phyloP scores from a whole-genome alignment of 2,329 filamentous ascomycete genomes.

The Ascochyta fabae region DNA sequence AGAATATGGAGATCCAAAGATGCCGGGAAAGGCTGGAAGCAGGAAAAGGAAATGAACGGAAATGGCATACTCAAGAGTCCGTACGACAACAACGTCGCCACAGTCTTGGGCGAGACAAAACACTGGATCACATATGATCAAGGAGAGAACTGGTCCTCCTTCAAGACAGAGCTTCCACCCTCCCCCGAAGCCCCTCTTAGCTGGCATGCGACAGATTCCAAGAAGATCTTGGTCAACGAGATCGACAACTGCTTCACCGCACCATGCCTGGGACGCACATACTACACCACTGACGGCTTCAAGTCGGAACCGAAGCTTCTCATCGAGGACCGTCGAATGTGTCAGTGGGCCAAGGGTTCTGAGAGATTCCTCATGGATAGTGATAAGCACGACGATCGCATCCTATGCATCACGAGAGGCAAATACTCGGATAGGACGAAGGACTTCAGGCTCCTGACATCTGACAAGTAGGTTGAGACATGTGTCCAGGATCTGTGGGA shows the following conservation, averaged over 20 bases:
- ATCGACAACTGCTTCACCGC: constrained; percentile 48
- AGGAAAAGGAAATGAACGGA: constrained; percentile 66
- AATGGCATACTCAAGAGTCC: constrained; percentile 75
- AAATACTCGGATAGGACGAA: constrained; percentile 72
- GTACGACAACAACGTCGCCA: constrained; percentile 78
- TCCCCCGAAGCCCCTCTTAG: constrained; percentile 67
- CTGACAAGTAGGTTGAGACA: constrained; percentile 63
- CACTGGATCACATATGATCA: constrained; percentile 87
- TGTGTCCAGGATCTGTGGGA: background rate
- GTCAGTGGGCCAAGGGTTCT: constrained; percentile 85
- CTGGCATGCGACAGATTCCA: constrained; percentile 83
- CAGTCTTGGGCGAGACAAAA: constrained; percentile 72
- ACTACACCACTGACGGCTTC: constrained; percentile 89
- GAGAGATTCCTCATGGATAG: constrained; percentile 74
- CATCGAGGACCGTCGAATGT: constrained; percentile 73
- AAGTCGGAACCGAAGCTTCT: constrained; percentile 69
- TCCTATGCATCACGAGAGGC: constrained; percentile 81
- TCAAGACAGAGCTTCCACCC: constrained; percentile 64
- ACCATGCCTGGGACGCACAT: constrained; percentile 55
- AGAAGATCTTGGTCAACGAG: constrained; percentile 82
- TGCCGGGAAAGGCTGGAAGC: constrained; percentile 79
- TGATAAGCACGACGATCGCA: constrained; percentile 68
- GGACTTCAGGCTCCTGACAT: constrained; percentile 79
- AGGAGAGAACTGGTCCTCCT: constrained; percentile 80
- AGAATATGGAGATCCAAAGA: constrained; percentile 80